A percentile compares a stretch with the other conserved stretches of the same genome.
These are phyloP conservation scores for Aurifilum marmelostoma DNA, from an alignment of 2,329 filamentous ascomycete species.

Conservation along the genomic window DNA sequence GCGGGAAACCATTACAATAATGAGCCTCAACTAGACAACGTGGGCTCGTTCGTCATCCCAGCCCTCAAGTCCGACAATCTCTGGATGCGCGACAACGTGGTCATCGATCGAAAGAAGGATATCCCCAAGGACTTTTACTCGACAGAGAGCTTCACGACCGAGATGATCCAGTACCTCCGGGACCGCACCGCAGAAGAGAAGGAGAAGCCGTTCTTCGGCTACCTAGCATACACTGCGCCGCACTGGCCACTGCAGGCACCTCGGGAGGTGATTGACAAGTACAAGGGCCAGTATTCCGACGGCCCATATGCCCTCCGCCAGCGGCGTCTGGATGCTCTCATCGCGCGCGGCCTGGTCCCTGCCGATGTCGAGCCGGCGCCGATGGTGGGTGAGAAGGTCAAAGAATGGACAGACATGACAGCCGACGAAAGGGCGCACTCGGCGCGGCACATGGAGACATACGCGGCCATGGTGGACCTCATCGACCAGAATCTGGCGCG, in stretches of 20 bases:
- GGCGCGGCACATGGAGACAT: constrained; percentile 61
- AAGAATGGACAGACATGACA: constrained; percentile 50
- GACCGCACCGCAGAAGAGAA: constrained; percentile 46
- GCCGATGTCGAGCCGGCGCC: constrained; percentile 54
- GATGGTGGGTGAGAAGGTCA: constrained; percentile 51
- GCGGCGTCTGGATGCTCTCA: constrained; percentile 56
- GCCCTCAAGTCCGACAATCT: constrained; percentile 43
- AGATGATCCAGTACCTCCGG: constrained; percentile 54
- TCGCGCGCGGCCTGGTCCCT: constrained; percentile 58
- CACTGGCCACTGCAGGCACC: constrained; percentile 67
- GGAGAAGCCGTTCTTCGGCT: constrained; percentile 58
- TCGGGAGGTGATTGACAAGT: constrained; percentile 56
- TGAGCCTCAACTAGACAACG: constrained; percentile 45
- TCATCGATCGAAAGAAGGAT: constrained; percentile 43
- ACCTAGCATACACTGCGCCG: constrained; percentile 63
- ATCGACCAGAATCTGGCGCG: constrained; percentile 65
- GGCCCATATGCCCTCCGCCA: constrained; percentile 60
- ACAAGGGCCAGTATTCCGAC: constrained; percentile 62
- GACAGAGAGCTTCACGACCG: constrained; percentile 53
- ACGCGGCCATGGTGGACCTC: constrained; percentile 65
- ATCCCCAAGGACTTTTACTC: constrained; percentile 57
- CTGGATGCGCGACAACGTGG: constrained; percentile 44
- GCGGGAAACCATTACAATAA: constrained; percentile 60
- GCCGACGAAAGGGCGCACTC: constrained; percentile 51
- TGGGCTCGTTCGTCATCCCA: constrained; percentile 40